A percentile compares a stretch with the other conserved stretches of the same genome.
phyloP scores from a whole-genome alignment of 495 filamentous ascomycete genomes.

The Penicillium atrosanguineum region DNA sequence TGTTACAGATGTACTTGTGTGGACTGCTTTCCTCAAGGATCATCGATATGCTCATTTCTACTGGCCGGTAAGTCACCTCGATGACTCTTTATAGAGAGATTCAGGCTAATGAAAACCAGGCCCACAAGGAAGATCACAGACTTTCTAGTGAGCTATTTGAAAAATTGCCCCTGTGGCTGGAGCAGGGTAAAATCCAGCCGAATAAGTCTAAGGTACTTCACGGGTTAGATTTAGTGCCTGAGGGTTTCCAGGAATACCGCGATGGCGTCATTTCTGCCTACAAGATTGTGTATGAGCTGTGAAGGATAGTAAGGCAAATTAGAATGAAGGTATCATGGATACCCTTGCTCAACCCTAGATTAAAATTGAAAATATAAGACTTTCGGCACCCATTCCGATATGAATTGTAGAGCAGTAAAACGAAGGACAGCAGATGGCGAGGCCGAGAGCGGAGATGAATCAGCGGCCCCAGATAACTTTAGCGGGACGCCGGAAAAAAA shows the following conservation, averaged over 20 bases:
- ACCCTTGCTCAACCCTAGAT: background rate
- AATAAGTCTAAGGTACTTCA: constrained; percentile 11
- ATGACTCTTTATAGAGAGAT: too few relatives aligned
- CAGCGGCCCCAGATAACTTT: background rate
- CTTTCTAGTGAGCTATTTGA: constrained; percentile 28
- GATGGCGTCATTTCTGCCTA: constrained; percentile 25
- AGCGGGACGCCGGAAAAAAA: constrained; percentile 6
- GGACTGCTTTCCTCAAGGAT: constrained; percentile 34
- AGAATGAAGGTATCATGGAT: background rate
- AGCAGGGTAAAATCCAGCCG: constrained; percentile 18
- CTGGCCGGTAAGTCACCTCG: constrained; percentile 27
- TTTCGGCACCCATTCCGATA: background rate
- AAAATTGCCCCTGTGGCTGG: constrained; percentile 25
- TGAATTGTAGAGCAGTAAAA: background rate
- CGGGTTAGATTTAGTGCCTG: constrained; percentile 17
- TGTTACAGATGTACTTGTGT: constrained; percentile 34
- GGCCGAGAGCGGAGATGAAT: constrained; percentile 3
- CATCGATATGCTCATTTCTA: constrained; percentile 23
- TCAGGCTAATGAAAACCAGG: constrained; percentile 10
- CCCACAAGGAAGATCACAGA: constrained; percentile 25
- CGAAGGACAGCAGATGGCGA: background rate
- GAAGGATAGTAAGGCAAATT: background rate
- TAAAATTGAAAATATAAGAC: too few relatives aligned
- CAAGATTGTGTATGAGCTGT: constrained; percentile 28
- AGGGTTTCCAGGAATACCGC: constrained; percentile 27